Evolutionary conservation across 176 grass and related monocot species (phyloP).

Genomic region (Eremochloa ophiuroides): DNA sequence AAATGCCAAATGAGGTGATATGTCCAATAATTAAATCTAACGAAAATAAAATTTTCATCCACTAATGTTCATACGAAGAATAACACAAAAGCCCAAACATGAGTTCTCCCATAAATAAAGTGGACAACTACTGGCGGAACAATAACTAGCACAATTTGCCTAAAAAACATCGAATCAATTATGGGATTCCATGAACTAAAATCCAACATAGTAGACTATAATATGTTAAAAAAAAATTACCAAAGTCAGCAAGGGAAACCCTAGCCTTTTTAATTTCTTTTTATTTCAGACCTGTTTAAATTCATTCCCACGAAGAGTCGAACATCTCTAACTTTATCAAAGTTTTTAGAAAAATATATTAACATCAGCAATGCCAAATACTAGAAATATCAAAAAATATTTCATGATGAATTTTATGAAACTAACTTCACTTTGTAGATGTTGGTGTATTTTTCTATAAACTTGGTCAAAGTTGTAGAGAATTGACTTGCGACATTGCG

Average conservation of each 20-base stretch:
- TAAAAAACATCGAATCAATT: neutral
- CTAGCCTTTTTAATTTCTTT: no score
- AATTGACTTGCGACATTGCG: neutral
- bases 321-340: neutral
- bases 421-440: neutral
- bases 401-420: neutral
- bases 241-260: no score
- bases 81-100: neutral
- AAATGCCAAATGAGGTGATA: neutral
- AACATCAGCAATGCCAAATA: neutral
- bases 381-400: neutral
- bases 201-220: neutral
- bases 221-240: no score
- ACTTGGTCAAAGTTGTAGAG: neutral
- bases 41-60: neutral
- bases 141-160: neutral
- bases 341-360: neutral
- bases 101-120: neutral
- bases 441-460: neutral
- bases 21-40: neutral
- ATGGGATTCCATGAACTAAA: neutral
- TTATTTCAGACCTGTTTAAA: no score
- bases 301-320: no score
- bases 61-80: neutral
- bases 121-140: neutral